Percentiles rank a stretch among this genome's conserved stretches.
Conservation (phyloP, 352 stramenopile species). For the Thraustotheca clavata region DNA sequence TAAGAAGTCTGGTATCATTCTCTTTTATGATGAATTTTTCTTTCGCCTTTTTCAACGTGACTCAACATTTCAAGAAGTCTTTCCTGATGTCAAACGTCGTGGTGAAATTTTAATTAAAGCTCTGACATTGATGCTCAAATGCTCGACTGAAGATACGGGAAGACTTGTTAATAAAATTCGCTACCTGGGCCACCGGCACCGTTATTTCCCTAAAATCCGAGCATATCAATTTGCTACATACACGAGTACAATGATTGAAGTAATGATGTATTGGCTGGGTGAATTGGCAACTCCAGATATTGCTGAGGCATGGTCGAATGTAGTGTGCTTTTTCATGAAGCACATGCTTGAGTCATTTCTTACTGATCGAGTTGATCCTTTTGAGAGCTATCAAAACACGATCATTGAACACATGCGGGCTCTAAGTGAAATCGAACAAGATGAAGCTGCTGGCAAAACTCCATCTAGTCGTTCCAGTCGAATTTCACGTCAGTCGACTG, state of each 20-base stretch:
- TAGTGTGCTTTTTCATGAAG: slow-evolving; percentile 23
- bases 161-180: slow-evolving; percentile 20
- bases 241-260: slow-evolving; percentile 20
- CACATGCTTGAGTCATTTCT: slow-evolving; percentile 22
- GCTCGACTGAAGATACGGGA: slow-evolving; percentile 15
- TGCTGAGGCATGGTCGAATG: slow-evolving; percentile 18
- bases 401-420: slow-evolving; percentile 17
- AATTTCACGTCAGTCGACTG: background rate
- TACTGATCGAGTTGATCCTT: slow-evolving; percentile 19
- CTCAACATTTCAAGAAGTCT: slow-evolving; percentile 20
- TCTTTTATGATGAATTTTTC: slow-evolving; percentile 23
- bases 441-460: background rate
- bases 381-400: slow-evolving; percentile 22
- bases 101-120: slow-evolving; percentile 22
- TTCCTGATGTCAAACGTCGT: slow-evolving; percentile 14
- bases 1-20: slow-evolving; percentile 15
- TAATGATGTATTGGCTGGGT: slow-evolving; percentile 20
- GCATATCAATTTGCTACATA: slow-evolving; percentile 21
- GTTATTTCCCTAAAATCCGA: slow-evolving; percentile 20
- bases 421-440: slow-evolving; percentile 16
- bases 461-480: background rate
- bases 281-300: slow-evolving; percentile 19
- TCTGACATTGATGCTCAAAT: slow-evolving; percentile 20
- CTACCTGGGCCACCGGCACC: slow-evolving; percentile 21
- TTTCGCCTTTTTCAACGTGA: slow-evolving; percentile 20